Evolutionary conservation across 169 alveolate genomes (phyloP), one percentile per base, ranked within the genome.

Genomic region (Babesia ovis): DNA sequence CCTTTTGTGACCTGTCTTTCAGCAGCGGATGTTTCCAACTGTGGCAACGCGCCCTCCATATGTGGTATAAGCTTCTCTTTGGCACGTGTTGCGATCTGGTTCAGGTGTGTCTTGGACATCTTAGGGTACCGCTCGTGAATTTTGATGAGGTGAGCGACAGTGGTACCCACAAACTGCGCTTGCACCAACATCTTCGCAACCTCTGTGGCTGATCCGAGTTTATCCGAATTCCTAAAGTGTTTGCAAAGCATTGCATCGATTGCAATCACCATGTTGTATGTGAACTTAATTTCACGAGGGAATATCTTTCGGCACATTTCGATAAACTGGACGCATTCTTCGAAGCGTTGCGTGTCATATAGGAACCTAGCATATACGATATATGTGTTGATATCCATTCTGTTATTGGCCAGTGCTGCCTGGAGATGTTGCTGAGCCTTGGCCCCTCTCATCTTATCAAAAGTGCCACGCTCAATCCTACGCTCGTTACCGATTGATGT

Each of bases 351-450:
- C 41, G 50, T 34, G 54, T 79, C 86, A 43, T 62, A 79, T 31
- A 69, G 54, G 59, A 79, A 79, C 54, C 86, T 34, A 29, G 72
- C 35, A 31, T 79, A 79, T 14, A 54, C 48, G 29, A 68, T 45
- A 55, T 79, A 45, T 16, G 48, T 51, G 68, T 20, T 50, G 18
- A 39, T 31, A 48, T 79, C 77, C 83, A 79, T 41, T 39, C 41
- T 69, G 37, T 61, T 55, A 39, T 57, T 31, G 23, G 69, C 46
- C 25, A 79, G 43, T 11, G 86, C 86, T 11, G 54, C 50, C 66
- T 61, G 77, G 42, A 69, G 37, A 37, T 79, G 75, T 45, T 79
- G 86, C 53, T 79, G 86, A 20, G 86, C 72, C 51, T 79, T 79
- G 20, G 86, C 81, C 6, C 45, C 81, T 34, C 64, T 25, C 32